These are phyloP conservation scores for Globisporangium okanoganense DNA, from an alignment of 352 stramenopile species.

Conservation along the genomic window DNA sequence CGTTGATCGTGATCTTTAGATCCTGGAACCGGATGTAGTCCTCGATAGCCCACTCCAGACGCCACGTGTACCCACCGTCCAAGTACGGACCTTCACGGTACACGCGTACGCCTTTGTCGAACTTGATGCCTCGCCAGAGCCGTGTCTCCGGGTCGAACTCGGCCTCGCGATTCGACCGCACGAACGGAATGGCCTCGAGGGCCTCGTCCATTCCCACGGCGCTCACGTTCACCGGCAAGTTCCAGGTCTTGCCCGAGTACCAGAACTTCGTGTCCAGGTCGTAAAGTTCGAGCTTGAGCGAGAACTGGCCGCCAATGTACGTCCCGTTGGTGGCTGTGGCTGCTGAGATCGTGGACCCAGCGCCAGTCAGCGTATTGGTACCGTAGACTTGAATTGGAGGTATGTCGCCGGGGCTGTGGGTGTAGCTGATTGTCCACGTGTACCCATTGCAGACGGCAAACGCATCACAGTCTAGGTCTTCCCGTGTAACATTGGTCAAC, in stretches of 20 bases:
- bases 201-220: conserved; percentile 69
- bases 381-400: conserved; percentile 49
- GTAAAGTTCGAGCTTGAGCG: conserved; percentile 44
- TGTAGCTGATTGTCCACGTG: conserved; percentile 63
- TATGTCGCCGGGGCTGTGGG: conserved; percentile 56
- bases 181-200: conserved; percentile 59
- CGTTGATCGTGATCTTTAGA: conserved; percentile 57
- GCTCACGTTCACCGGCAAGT: conserved; percentile 67
- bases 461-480: conserved; percentile 44
- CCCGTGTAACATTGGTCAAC: conserved; percentile 26
- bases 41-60: conserved; percentile 65
- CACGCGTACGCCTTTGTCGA: conserved; percentile 74
- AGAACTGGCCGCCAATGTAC: conserved; percentile 64
- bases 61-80: conserved; percentile 71
- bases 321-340: conserved; percentile 66
- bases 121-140: conserved; percentile 45
- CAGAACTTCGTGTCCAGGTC: conserved; percentile 35
- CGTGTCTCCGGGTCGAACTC: conserved; percentile 57
- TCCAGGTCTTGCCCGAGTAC: conserved; percentile 53
- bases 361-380: conserved; percentile 24
- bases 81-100: conserved; percentile 59
- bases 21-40: conserved; percentile 73
- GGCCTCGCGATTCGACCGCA: conserved; percentile 59
- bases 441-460: conserved; percentile 67
- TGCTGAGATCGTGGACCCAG: conserved; percentile 23